Conservation (phyloP, 2,329 filamentous ascomycete genomes). For the Bimuria novae-zelandiae region DNA sequence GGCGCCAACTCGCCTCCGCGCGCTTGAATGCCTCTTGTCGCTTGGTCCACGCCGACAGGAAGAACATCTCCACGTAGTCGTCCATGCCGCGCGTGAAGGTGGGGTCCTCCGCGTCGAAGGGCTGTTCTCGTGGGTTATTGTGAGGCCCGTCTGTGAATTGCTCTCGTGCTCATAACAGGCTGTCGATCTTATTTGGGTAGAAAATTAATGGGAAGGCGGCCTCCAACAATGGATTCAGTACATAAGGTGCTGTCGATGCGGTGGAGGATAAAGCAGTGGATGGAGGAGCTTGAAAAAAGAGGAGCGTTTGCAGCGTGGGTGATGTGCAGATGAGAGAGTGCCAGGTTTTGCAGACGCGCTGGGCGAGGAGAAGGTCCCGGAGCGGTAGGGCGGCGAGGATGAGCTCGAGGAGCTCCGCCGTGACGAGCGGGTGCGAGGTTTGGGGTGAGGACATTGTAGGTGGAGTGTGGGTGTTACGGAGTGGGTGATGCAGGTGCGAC, state of each 20-base stretch:
- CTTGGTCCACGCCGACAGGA: background rate
- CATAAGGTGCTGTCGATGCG: too few relatives aligned
- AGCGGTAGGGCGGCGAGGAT: constrained; percentile 18
- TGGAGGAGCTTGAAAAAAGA: constrained; percentile 17
- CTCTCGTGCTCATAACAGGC: too few relatives aligned
- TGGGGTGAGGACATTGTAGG: background rate
- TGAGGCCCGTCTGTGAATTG: too few relatives aligned
- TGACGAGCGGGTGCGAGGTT: background rate
- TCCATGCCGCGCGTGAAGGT: background rate
- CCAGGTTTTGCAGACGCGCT: constrained; percentile 15
- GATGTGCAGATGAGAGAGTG: constrained; percentile 17
- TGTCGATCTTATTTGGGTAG: too few relatives aligned
- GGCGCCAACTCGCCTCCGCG: constrained; percentile 13
- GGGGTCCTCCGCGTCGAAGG: too few relatives aligned
- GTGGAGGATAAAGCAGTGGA: constrained; percentile 11
- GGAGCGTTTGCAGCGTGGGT: constrained; percentile 13
- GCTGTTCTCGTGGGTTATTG: too few relatives aligned
- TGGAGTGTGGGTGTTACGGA: background rate
- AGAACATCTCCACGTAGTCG: background rate
- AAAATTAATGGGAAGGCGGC: too few relatives aligned
- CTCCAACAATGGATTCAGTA: too few relatives aligned
- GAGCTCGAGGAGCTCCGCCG: constrained; percentile 22
- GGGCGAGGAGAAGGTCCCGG: constrained; percentile 17
- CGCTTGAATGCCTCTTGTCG: background rate
- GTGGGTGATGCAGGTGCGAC: background rate